phyloP scores from a whole-genome alignment of 2,329 filamentous ascomycete species.

The Pseudogymnoascus sp. region DNA sequence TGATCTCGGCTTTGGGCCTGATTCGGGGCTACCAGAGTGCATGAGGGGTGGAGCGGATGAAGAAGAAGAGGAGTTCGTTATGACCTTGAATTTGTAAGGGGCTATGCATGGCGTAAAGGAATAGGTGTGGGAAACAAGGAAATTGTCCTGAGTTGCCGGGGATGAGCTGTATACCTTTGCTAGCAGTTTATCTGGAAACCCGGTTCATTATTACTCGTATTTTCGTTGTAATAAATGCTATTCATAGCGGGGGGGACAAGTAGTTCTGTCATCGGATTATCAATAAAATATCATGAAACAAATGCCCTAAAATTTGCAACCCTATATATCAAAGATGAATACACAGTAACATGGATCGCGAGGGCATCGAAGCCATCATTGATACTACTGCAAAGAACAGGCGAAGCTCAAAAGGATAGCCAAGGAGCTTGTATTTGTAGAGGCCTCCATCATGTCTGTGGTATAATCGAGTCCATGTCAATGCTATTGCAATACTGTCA shows the following conservation, averaged over 20 bases:
- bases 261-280: neutral
- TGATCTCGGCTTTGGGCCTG: constrained; percentile 33
- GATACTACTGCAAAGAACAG: neutral
- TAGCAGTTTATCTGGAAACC: neutral
- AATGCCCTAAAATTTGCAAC: neutral
- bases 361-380: neutral
- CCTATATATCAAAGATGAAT: neutral
- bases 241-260: neutral
- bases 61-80: constrained; percentile 49
- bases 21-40: constrained; percentile 27
- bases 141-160: constrained; percentile 2
- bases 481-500: neutral
- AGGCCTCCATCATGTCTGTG: neutral
- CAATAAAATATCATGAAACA: constrained; percentile 6
- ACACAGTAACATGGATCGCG: neutral
- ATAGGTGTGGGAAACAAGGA: neutral
- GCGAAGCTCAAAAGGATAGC: neutral
- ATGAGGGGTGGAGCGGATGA: constrained; percentile 35
- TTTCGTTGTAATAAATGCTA: constrained; percentile 7
- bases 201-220: constrained; percentile 2
- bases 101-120: constrained; percentile 7
- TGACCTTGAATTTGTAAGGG: constrained; percentile 36
- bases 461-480: neutral
- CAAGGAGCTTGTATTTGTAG: neutral
- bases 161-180: neutral